phyloP scores from a whole-genome alignment of 495 filamentous ascomycete genomes.

The Penicillium fimorum region DNA sequence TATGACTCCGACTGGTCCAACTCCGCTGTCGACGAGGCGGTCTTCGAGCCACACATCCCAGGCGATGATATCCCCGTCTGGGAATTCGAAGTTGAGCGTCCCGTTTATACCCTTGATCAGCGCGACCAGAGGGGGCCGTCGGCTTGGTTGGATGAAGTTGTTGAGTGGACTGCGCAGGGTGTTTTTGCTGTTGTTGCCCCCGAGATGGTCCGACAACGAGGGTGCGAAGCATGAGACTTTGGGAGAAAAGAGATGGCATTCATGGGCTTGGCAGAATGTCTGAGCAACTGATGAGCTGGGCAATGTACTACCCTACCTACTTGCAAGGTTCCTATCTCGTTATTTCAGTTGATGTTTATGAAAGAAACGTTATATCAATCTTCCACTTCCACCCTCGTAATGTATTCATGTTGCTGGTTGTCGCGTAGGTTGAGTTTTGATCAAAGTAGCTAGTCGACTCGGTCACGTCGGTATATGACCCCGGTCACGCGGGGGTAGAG shows the following conservation, averaged over 20 bases:
- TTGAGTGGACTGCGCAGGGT: slow-evolving; percentile 7
- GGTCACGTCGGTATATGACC: neutral
- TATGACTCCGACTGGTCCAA: neutral
- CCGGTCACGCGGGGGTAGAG: neutral
- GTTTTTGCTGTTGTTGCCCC: neutral
- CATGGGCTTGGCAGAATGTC: neutral
- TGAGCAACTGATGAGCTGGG: neutral
- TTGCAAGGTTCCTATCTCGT: neutral
- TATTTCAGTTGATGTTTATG: neutral
- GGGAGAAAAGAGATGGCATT: neutral
- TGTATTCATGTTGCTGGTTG: neutral
- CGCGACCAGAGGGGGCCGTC: neutral
- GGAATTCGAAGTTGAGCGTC: slow-evolving; percentile 6
- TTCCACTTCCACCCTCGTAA: neutral
- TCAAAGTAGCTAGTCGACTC: neutral
- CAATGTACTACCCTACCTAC: neutral
- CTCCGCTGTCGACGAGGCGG: neutral
- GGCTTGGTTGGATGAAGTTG: slow-evolving; percentile 7
- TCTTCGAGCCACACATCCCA: neutral
- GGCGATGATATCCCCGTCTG: neutral
- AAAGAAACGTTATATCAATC: neutral
- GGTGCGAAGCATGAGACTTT: neutral
- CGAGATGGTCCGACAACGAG: neutral
- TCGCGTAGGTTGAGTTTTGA: neutral
- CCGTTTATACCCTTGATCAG: neutral